These are phyloP conservation scores for Entelexis paramagnoliae DNA, from an alignment of 1,139 yeast genomes.

Conservation along the genomic window DNA sequence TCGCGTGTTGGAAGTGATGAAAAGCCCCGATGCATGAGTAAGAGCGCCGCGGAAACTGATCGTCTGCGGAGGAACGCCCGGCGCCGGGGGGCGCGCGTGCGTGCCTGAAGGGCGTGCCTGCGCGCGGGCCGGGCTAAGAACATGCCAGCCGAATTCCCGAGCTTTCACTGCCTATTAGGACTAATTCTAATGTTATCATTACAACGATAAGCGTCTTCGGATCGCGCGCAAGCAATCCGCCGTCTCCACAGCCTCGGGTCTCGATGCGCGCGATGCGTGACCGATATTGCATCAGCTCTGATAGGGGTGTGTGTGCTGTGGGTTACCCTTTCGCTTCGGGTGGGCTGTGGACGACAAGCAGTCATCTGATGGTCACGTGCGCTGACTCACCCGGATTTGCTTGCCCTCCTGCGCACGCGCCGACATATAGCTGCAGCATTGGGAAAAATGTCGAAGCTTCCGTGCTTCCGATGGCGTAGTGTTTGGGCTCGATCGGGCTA, in stretches of 20 bases:
- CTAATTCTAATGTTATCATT: too few species aligned
- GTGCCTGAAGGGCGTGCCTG: too few species aligned
- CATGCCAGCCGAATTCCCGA: too few species aligned
- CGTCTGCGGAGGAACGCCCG: background rate
- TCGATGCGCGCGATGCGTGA: background rate
- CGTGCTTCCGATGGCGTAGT: constrained; percentile 1
- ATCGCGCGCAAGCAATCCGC: background rate
- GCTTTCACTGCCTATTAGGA: too few species aligned
- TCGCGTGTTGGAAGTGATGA: constrained; percentile 1
- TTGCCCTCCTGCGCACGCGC: too few species aligned
- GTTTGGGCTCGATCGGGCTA: background rate
- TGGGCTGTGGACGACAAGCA: background rate
- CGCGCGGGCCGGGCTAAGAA: too few species aligned
- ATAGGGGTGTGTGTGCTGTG: background rate
- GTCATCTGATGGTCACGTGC: background rate
- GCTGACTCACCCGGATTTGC: too few species aligned
- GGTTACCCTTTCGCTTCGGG: constrained; percentile 4
- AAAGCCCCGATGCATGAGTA: background rate
- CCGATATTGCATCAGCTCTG: background rate
- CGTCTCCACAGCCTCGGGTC: background rate
- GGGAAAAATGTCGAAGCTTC: background rate
- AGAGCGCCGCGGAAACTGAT: background rate
- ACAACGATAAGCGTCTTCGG: too few species aligned
- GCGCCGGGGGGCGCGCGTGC: background rate
- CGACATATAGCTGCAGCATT: background rate